A percentile compares a stretch with the other conserved stretches of the same genome.
Evolutionary conservation across 2,329 filamentous ascomycete genomes (phyloP).

Genomic region (Dactylonectria estremocensis): DNA sequence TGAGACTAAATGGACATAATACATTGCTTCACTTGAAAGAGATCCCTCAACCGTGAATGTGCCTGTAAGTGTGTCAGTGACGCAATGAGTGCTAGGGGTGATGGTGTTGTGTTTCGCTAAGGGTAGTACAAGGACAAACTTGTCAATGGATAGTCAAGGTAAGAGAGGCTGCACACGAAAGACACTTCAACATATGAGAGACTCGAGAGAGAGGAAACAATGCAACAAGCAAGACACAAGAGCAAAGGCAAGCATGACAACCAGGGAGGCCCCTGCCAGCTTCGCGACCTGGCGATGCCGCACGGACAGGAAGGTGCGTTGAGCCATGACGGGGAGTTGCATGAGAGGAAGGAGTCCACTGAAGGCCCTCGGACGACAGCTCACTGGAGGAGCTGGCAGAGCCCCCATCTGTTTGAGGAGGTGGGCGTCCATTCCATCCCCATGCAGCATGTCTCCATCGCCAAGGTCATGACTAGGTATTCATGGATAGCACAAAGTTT

Average conservation of each 20-base stretch:
- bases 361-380: not conserved
- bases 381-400: not conserved
- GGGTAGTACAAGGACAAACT: not conserved
- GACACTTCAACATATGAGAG: not conserved
- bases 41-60: not conserved
- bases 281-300: not conserved
- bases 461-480: not conserved
- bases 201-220: not conserved
- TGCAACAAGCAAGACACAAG: not conserved
- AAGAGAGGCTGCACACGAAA: too few relatives aligned
- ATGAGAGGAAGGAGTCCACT: conserved; percentile 2
- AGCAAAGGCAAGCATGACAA: not conserved
- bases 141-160: not conserved
- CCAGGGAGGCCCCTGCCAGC: conserved; percentile 3
- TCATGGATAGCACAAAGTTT: not conserved
- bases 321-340: not conserved
- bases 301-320: conserved; percentile 4
- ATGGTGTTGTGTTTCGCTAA: not conserved
- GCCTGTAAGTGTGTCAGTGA: not conserved
- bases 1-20: not conserved
- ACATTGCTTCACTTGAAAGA: not conserved
- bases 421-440: not conserved
- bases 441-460: not conserved
- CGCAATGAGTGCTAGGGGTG: not conserved
- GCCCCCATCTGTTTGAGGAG: not conserved